A percentile compares a stretch with the other conserved stretches of the same genome.
Evolutionary conservation across 495 filamentous ascomycete genomes (phyloP).

Genomic region (Recurvomyces mirabilis): DNA sequence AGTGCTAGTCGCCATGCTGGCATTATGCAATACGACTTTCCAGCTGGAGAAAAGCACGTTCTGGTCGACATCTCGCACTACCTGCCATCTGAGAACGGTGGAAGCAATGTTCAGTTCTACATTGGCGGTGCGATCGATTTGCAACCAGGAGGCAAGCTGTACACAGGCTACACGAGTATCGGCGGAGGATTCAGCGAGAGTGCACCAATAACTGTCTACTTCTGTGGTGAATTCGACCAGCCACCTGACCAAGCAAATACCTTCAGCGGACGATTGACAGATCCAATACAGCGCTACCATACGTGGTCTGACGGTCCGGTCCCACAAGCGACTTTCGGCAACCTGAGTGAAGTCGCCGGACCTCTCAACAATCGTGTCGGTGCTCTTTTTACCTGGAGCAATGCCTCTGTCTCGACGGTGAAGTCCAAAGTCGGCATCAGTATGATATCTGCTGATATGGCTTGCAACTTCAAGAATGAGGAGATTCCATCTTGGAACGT

Average conservation of each 20-base stretch:
- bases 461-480: conserved; percentile 27
- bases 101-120: conserved; percentile 25
- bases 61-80: conserved; percentile 29
- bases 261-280: conserved; percentile 27
- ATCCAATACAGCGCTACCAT: conserved; percentile 22
- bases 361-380: conserved; percentile 25
- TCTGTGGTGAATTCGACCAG: conserved; percentile 30
- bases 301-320: conserved; percentile 11
- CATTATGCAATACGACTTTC: conserved; percentile 26
- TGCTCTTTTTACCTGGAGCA: conserved; percentile 28
- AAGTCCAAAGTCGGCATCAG: conserved; percentile 29
- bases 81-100: conserved; percentile 23
- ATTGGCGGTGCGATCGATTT: conserved; percentile 25
- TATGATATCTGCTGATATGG: conserved; percentile 29
- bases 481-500: conserved; percentile 26
- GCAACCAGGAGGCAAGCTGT: conserved; percentile 17
- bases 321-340: conserved; percentile 22
- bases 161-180: conserved; percentile 24
- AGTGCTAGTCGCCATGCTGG: conserved; percentile 23
- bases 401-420: conserved; percentile 8
- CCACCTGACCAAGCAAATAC: conserved; percentile 21
- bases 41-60: conserved; percentile 21
- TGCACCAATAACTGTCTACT: conserved; percentile 25
- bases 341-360: conserved; percentile 21
- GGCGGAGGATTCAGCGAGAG: conserved; percentile 24